Conservation (phyloP, 2,329 filamentous ascomycete genomes). For the Parascedosporium putredinis region DNA sequence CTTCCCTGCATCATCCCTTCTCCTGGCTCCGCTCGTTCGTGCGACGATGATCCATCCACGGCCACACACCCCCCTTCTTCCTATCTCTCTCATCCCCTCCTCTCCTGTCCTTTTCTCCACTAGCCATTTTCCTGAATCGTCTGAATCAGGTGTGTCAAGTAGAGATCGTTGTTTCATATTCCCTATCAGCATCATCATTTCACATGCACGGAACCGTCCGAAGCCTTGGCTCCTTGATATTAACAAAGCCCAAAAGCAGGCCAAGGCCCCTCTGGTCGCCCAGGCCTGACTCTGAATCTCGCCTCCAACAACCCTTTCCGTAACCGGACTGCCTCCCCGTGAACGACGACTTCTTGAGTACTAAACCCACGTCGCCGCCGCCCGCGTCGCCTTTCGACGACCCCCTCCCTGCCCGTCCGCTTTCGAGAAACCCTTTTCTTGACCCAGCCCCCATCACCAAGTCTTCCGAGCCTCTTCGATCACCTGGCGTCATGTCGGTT, state of each 20-base stretch:
- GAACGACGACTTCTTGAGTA: slow-evolving; percentile 14
- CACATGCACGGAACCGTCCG: slow-evolving; percentile 26
- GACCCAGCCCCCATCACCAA: slow-evolving; percentile 30
- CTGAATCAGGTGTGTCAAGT: slow-evolving; percentile 34
- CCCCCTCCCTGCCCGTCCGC: slow-evolving; percentile 42
- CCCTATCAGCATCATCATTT: slow-evolving; percentile 20
- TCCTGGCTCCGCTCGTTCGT: background rate
- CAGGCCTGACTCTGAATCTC: slow-evolving; percentile 52
- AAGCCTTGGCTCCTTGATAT: slow-evolving; percentile 11
- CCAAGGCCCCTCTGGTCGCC: slow-evolving; percentile 24
- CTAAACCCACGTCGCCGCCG: slow-evolving; percentile 23
- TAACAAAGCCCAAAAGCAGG: slow-evolving; percentile 14
- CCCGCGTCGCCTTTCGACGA: slow-evolving; percentile 51
- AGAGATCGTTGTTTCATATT: slow-evolving; percentile 36
- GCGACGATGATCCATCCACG: background rate
- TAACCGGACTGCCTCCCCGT: slow-evolving; percentile 59
- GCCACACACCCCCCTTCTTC: slow-evolving; percentile 10
- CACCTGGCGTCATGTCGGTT: slow-evolving; percentile 39
- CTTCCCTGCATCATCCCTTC: slow-evolving; percentile 21
- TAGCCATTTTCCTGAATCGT: slow-evolving; percentile 26
- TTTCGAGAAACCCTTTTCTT: slow-evolving; percentile 68
- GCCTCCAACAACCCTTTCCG: slow-evolving; percentile 77
- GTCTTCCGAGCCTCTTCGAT: slow-evolving; percentile 23
- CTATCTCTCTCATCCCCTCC: slow-evolving; percentile 12
- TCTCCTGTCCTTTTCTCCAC: slow-evolving; percentile 11